Evolutionary conservation across 1,284 basidiomycete genomes (phyloP), one percentile per base, ranked within the genome.

Genomic region (Tilletia setariae): DNA sequence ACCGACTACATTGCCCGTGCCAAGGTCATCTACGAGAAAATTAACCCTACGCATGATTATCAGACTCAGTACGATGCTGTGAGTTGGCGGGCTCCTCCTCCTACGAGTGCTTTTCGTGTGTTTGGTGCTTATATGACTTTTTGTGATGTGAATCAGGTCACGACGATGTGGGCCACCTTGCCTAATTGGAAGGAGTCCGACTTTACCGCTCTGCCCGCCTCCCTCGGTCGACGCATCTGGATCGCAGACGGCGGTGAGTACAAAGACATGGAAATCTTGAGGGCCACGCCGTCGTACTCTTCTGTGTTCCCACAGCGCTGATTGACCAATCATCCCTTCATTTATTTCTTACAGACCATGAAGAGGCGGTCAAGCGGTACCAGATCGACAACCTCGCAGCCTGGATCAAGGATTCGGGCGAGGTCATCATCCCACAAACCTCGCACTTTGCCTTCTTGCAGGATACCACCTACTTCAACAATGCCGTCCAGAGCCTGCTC

Each of bases 391-490:
- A 64, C 16, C 42, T 64, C n/a, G 44, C 43, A 11, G 19, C 15
- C 42, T 64, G 63, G 63, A 32, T 64, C 43, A 32, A 32, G 30
- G 63, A 64, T 7, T 32, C 63, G 6, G 63, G 63, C 40, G 28
- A 46, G 23, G 9, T 64, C 16, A 43, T 64, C 23, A 15, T 64
- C 16, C 63, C 63, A 8, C 43, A 63, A 40, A 43, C 40, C 7
- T n/a, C 19, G 3, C 63, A 64, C 25, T 64, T 64, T 47, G 63
- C 63, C 43, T 64, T 64, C 25, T 2, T 64, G 19, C 63, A 64
- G 21, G 63, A 64, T 44, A 1, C 63, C 19, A 21, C 21, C 13
- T 19, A 30, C 9, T 64, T 64, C 44, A 64, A 44, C 63, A 16
- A 46, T 15, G 63, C 63, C 13, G n/a, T 64, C 21, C 21, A 64